A percentile compares a stretch with the other conserved stretches of the same genome.
Conservation (phyloP, 495 filamentous ascomycete species). For the Trichocladium uniseriatum region DNA sequence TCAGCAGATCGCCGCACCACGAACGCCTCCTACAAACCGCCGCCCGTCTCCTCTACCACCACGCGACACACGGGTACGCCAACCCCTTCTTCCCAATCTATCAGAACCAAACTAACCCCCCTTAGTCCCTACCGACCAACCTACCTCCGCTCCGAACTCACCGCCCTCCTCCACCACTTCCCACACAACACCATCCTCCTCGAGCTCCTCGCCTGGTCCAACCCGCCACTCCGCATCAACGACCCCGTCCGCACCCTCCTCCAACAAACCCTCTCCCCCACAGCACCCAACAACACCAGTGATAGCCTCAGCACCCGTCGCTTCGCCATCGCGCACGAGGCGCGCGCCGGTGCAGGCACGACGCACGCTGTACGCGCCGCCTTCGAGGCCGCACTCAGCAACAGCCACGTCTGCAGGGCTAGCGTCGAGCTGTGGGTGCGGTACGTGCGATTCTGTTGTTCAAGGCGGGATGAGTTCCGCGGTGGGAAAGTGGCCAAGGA, state of each 20-base stretch:
- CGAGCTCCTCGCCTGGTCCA: constrained; percentile 59
- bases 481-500: constrained; percentile 18
- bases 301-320: constrained; percentile 47
- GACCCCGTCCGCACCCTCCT: constrained; percentile 61
- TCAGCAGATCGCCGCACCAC: constrained; percentile 38
- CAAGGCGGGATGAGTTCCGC: too few species aligned
- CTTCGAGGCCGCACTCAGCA: constrained; percentile 58
- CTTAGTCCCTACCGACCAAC: constrained; percentile 51
- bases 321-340: constrained; percentile 61
- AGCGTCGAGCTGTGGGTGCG: constrained; percentile 53
- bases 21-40: constrained; percentile 59
- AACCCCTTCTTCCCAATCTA: not conserved
- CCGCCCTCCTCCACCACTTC: constrained; percentile 50
- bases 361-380: constrained; percentile 51
- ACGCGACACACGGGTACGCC: constrained; percentile 45
- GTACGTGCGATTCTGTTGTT: constrained; percentile 50
- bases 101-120: not conserved
- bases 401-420: constrained; percentile 27
- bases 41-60: constrained; percentile 58
- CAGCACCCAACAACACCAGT: constrained; percentile 18
- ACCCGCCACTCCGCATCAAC: constrained; percentile 56
- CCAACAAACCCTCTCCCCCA: constrained; percentile 34
- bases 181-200: constrained; percentile 75
- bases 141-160: constrained; percentile 50
- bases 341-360: constrained; percentile 42